Base-by-base conservation (phyloP, 768 basidiomycete genomes). In the Lactarius tabidus region DNA sequence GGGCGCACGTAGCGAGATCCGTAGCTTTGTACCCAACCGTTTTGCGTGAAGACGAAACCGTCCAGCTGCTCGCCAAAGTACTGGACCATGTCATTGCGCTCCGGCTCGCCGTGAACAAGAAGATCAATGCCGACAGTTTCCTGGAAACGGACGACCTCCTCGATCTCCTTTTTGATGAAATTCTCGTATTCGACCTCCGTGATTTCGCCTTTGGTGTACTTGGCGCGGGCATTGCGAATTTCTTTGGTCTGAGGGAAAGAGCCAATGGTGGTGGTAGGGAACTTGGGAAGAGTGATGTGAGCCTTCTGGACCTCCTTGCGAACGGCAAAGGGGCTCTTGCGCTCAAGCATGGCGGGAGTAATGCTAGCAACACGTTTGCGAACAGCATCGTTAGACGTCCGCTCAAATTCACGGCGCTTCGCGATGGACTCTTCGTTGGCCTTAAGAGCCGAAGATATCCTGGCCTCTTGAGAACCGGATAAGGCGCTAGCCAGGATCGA, bases 191-290 rank as follows among this genome's bases (percentile, higher is more conserved):
- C 80, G 59, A 82, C 86, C 71, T 83, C 76, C 60, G 90, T 89
- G 74, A 99, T 80, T 75, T 97, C 93, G 68, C 87, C 86, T 82
- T 98, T 99, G 77, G 83, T 86, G 71, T 93, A 86, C 81, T 93
- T 98, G 70, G 95, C 89, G 82, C 97, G 96, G 73, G 95, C 95
- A 71, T 84, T 84, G 79, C 97, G 95, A 73, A 99, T 99, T 79
- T 98, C 95, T 80, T 96, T 98, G 74, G 97, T 99, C 89, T 99
- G 97, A 71, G 95, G 96, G 93, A 97, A 98, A 35, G 96, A 98
- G 67, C 95, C 95, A 71, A 98, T 98, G 69, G 96, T 97, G 63
- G 96, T 98, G 61, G 96, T 97, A 65, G 96, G 95, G 88, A 98
- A 99, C 78, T 88, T 92, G 77, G 97, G 97, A 29, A 99, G 85